Evolutionary conservation across 768 basidiomycete species (phyloP), one percentile per base, ranked within the genome.

Genomic region (Tricholoma sp.): DNA sequence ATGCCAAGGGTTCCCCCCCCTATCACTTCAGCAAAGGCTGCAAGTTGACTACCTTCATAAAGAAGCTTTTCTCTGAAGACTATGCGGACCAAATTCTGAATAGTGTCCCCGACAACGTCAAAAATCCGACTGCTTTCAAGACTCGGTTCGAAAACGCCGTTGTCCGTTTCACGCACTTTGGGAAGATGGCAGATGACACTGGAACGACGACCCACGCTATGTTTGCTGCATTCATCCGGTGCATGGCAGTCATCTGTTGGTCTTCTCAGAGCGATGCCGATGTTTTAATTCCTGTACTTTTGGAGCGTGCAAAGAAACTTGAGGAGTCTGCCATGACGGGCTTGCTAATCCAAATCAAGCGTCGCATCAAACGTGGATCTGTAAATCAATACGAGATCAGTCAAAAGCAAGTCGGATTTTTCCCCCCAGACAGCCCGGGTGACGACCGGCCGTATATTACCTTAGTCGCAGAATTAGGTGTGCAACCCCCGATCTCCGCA

Each of bases 31-130:
- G 64, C 29, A 27, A 56, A 4, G 66, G 65, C 16, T 61, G 61
- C 58, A 50, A 51, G 12, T 31, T 71, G 22, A 54, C 59, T 14
- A 58, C 54, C 27, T 69, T 69, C 52, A 37, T 70, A 16, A 45
- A 51, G 41, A 59, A 55, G 54, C 58, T 70, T 5, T 61, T 70
- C 50, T 22, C 57, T 0, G 50, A 59, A 18, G n/a, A 50, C 4
- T 60, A 51, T n/a, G 50, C 31, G 7, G 18, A 16, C n/a, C 14
- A 39, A 8, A 7, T 39, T 18, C 37, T 39, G 37, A 5, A 39
- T n/a, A n/a, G n/a, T n/a, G n/a, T n/a, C n/a, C n/a, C n/a, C n/a
- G 37, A 39, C 37, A 39, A 39, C n/a, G 3, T 39, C 14, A 7
- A 39, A 39, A 39, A n/a, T 39, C n/a, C 37, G 7, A 39, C 7